Base-by-base conservation (phyloP, 257 asterid species). In the Lavandula angustifolia region DNA sequence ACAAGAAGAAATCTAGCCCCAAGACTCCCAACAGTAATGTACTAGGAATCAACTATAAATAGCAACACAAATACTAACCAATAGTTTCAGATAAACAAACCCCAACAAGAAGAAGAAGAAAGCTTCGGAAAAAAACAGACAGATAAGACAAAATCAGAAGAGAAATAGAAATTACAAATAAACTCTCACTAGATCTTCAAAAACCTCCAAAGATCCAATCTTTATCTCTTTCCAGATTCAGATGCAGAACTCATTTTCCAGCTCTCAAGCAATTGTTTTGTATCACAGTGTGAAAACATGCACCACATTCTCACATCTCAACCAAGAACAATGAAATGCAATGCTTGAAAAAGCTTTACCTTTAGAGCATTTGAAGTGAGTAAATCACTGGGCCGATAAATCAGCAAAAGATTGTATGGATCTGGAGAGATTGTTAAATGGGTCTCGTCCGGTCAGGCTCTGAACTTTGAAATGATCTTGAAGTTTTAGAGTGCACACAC, bases 391-490 rank as follows among this genome's bases (percentile, higher is more conserved):
- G 51, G 54, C 64, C 75, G 64, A 48, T 31, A 64, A 79, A 75
- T 73, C 77, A 66, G 67, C 57, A 14, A 56, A n/a, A n/a, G 67
- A 53, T 34, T 52, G 63, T 53, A 73, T 73, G 67, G 82, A 80
- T 76, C 85, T 70, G 78, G 31, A 52, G 55, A 64, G 77, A 46
- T 48, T 53, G 54, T 71, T 37, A 29, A 56, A 60, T 52, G 73
- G 69, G 74, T 49, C 68, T 31, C 27, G 27, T 22, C 27, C 2
- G 64, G 61, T 65, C 60, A 16, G 59, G 72, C 69, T 72, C 76
- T 48, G 66, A 53, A 72, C 70, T 69, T 40, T 72, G 74, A 75
- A 72, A 75, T 73, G 81, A 66, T 76, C 79, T 70, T 76, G 27
- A 73, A 79, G 59, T 57, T 76, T 67, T 73, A 62, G 77, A 75